These are phyloP conservation scores for Albizia julibrissin DNA, from an alignment of 306 rosid species.

Conservation along the genomic window DNA sequence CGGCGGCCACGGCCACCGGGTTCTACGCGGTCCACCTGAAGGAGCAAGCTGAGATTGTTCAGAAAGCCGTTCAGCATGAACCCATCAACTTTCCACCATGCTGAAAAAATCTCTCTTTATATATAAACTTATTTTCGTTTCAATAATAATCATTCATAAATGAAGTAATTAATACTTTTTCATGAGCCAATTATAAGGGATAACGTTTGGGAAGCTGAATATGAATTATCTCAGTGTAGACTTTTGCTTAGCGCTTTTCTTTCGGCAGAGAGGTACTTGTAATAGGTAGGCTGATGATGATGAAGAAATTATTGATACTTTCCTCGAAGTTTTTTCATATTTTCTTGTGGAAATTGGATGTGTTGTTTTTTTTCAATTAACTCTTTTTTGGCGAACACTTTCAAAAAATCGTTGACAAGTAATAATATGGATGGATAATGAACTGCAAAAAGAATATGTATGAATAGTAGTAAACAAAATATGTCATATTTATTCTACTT, in stretches of 20 bases:
- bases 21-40: conserved; percentile 76
- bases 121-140: not conserved
- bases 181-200: no score
- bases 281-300: not conserved
- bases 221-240: not conserved
- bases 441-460: not conserved
- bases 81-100: conserved; percentile 47
- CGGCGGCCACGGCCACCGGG: conserved; percentile 93
- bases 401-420: conserved; percentile 28
- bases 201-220: conserved; percentile 18
- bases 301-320: not conserved
- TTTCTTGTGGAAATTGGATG: no score
- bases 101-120: conserved; percentile 11
- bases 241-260: not conserved
- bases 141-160: no score
- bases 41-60: conserved; percentile 80
- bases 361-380: no score
- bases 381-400: not conserved
- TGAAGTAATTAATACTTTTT: no score
- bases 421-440: not conserved
- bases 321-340: not conserved
- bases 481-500: not conserved
- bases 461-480: not conserved
- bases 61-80: conserved; percentile 77
- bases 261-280: not conserved